phyloP scores from a whole-genome alignment of 345 rosid genomes.

The Bruguiera gymnorhiza region DNA sequence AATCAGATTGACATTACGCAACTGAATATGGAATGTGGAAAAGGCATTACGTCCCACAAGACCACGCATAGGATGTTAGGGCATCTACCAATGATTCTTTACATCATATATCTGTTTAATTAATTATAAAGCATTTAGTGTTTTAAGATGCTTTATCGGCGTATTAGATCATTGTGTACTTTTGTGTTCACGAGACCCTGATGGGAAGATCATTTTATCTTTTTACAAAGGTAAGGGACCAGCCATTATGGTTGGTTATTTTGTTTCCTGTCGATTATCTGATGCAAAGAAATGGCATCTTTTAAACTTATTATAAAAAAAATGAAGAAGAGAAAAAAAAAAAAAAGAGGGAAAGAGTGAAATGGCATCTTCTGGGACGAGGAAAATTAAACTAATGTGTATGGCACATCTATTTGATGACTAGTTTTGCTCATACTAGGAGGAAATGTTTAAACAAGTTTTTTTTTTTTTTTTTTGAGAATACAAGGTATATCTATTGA shows the following conservation, averaged over 20 bases:
- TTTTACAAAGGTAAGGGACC: constrained; percentile 39
- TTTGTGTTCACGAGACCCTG: constrained; percentile 24
- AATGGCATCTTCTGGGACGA: too few species aligned
- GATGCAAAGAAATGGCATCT: constrained; percentile 6
- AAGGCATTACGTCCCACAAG: constrained; percentile 36
- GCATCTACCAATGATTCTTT: constrained; percentile 41
- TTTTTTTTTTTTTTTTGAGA: too few species aligned
- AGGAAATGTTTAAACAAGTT: too few species aligned
- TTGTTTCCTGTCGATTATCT: neutral
- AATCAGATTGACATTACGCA: constrained; percentile 18
- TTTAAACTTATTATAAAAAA: neutral
- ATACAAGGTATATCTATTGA: too few species aligned
- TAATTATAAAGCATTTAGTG: constrained; percentile 45
- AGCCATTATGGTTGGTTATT: constrained; percentile 15
- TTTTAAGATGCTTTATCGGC: constrained; percentile 44
- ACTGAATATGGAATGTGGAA: constrained; percentile 20
- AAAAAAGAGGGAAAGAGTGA: neutral
- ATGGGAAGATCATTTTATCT: constrained; percentile 11
- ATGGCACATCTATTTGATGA: too few species aligned
- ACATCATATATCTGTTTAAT: constrained; percentile 15
- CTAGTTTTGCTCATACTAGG: too few species aligned
- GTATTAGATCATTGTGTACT: constrained; percentile 29
- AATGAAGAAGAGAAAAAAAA: neutral
- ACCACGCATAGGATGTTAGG: constrained; percentile 21
- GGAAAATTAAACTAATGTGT: too few species aligned